Percentiles rank a stretch among this genome's conserved stretches.
Conservation (phyloP, 805 yeast genomes). For the Starmerella sp. region DNA sequence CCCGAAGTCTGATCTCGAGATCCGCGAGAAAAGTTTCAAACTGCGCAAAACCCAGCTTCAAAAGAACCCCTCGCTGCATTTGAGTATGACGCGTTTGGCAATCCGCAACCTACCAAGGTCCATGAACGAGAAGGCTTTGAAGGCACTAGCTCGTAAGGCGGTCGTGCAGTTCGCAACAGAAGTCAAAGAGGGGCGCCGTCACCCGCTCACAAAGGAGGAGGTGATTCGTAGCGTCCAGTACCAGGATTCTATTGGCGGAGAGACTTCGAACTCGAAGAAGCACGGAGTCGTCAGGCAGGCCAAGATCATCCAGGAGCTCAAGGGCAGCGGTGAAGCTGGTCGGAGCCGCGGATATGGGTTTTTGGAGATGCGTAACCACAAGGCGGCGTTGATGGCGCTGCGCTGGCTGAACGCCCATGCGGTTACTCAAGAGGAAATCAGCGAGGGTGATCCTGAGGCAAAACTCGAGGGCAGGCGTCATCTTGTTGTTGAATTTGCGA, state of each 20-base stretch:
- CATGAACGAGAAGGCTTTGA: constrained; percentile 76
- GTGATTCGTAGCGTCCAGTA: constrained; percentile 62
- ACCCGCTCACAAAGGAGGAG: constrained; percentile 83
- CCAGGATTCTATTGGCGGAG: constrained; percentile 41
- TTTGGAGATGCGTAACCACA: constrained; percentile 84
- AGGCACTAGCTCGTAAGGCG: constrained; percentile 87
- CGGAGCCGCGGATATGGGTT: constrained; percentile 96
- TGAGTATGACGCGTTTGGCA: constrained; percentile 91
- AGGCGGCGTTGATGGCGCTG: constrained; percentile 85
- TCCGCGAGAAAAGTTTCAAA: constrained; percentile 78
- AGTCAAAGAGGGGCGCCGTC: constrained; percentile 62
- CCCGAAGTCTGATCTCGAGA: constrained; percentile 62
- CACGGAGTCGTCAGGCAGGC: constrained; percentile 89
- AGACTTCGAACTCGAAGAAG: constrained; percentile 53
- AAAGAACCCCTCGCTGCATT: constrained; percentile 81
- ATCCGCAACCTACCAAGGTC: constrained; percentile 88
- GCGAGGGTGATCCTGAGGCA: constrained; percentile 18
- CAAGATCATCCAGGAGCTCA: constrained; percentile 83
- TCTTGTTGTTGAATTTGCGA: constrained; percentile 86
- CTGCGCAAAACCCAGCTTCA: constrained; percentile 81
- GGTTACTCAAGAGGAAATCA: constrained; percentile 58
- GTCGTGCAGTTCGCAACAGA: constrained; percentile 90
- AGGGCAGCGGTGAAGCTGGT: constrained; percentile 76
- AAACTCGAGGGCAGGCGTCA: constrained; percentile 40
- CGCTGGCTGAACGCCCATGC: constrained; percentile 95